Conservation (phyloP, 1,139 yeast genomes). For the Magnusiomyces sp. region DNA sequence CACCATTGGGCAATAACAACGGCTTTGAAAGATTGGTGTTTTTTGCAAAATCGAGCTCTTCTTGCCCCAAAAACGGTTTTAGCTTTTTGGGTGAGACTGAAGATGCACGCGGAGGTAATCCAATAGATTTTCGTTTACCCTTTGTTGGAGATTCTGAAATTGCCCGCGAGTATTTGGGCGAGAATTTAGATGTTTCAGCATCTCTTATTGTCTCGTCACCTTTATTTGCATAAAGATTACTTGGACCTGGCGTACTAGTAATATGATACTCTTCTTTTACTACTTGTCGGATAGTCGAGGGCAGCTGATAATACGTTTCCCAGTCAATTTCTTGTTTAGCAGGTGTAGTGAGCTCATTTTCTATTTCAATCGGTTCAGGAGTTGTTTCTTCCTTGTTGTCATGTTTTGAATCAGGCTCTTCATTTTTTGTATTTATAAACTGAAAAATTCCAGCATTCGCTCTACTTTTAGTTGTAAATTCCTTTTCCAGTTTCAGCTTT, state of each 20-base stretch:
- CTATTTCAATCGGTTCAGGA: background rate
- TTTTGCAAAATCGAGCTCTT: too few relatives aligned
- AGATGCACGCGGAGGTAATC: too few relatives aligned
- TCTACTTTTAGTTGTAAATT: background rate
- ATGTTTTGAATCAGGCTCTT: background rate
- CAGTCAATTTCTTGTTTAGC: conserved; percentile 12
- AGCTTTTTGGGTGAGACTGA: too few relatives aligned
- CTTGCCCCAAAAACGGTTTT: too few relatives aligned
- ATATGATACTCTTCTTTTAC: conserved; percentile 9
- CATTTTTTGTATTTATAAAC: background rate
- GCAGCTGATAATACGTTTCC: conserved; percentile 10
- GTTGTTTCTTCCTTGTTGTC: background rate
- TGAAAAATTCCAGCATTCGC: background rate
- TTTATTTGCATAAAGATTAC: too few relatives aligned
- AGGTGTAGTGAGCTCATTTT: background rate
- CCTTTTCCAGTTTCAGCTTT: conserved; percentile 5
- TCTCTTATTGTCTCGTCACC: too few relatives aligned
- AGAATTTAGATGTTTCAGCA: too few relatives aligned
- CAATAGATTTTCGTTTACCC: too few relatives aligned
- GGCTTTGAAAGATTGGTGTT: too few relatives aligned
- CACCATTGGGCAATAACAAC: too few relatives aligned
- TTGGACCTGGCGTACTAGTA: conserved; percentile 4
- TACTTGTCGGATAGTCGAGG: conserved; percentile 5
- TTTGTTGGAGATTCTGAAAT: too few relatives aligned
- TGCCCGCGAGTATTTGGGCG: too few relatives aligned